These are phyloP conservation scores for Candida takata DNA, from an alignment of 805 yeast genomes.

Conservation along the genomic window DNA sequence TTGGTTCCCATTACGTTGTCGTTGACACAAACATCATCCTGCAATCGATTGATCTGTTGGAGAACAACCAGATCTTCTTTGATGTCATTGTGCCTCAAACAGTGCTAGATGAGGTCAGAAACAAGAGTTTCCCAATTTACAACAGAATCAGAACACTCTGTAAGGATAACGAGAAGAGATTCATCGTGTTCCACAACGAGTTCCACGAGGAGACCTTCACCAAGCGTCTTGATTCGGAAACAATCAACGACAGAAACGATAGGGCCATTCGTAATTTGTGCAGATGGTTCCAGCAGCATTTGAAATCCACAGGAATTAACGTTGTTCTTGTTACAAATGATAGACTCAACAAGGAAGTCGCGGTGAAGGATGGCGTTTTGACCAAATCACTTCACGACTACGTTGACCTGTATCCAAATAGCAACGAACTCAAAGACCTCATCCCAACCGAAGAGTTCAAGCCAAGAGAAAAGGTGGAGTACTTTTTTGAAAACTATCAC, in stretches of 20 bases:
- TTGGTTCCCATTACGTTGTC: constrained; percentile 74
- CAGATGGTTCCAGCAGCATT: constrained; percentile 65
- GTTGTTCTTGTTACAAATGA: constrained; percentile 73
- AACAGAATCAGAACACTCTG: constrained; percentile 73
- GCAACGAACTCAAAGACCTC: constrained; percentile 69
- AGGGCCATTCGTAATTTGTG: constrained; percentile 77
- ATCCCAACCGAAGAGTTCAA: constrained; percentile 48
- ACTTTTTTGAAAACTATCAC: constrained; percentile 68
- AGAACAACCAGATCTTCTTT: constrained; percentile 64
- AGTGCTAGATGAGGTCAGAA: constrained; percentile 87
- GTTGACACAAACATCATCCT: constrained; percentile 85
- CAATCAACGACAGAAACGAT: constrained; percentile 86
- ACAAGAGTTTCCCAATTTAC: constrained; percentile 81
- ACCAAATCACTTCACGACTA: constrained; percentile 62
- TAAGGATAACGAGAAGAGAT: constrained; percentile 70
- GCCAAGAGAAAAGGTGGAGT: constrained; percentile 16
- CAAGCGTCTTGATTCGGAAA: constrained; percentile 52
- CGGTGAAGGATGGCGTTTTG: constrained; percentile 44
- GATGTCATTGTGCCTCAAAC: constrained; percentile 96
- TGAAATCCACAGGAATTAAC: constrained; percentile 35
- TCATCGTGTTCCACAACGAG: constrained; percentile 90
- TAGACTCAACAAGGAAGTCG: constrained; percentile 51
- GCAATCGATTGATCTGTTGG: constrained; percentile 85
- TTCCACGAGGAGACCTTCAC: constrained; percentile 68
- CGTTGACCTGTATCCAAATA: constrained; percentile 60